These are phyloP conservation scores for Picochlorum sp. DNA, from an alignment of 139 green algal genomes.

Conservation along the genomic window DNA sequence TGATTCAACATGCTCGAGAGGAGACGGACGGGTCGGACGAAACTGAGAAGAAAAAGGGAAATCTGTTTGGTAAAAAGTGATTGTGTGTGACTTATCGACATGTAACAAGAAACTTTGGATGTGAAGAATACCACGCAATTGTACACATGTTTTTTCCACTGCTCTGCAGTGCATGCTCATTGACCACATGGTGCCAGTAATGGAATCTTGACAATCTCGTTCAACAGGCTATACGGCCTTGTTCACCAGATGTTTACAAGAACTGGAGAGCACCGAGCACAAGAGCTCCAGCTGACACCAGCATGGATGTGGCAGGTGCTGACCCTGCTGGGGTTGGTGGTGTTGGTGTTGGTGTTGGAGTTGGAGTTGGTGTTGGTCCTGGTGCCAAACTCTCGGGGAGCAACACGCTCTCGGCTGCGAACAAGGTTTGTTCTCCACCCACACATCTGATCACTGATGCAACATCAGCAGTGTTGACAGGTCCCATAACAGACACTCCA, in stretches of 20 bases:
- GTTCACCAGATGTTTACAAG: too few species aligned
- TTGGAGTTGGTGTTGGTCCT: background rate
- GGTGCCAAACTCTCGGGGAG: background rate
- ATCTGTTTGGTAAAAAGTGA: background rate
- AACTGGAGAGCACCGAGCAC: slow-evolving; percentile 1
- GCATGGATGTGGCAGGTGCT: too few species aligned
- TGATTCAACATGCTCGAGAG: background rate
- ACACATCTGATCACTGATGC: background rate
- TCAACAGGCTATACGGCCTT: too few species aligned
- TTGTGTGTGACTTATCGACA: background rate
- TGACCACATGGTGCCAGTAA: too few species aligned
- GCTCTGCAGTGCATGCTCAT: too few species aligned
- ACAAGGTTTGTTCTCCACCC: background rate
- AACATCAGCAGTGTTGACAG: background rate
- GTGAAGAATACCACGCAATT: too few species aligned
- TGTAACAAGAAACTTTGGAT: too few species aligned
- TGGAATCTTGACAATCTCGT: too few species aligned
- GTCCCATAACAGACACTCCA: background rate
- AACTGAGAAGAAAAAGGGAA: slow-evolving; percentile 5
- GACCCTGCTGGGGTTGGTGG: too few species aligned
- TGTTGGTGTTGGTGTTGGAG: too few species aligned
- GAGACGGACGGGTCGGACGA: background rate
- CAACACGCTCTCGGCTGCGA: background rate
- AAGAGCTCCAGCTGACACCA: background rate
- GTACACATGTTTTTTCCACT: too few species aligned